Conservation (phyloP, 139 green algal genomes). For the Gonium pectorale region DNA sequence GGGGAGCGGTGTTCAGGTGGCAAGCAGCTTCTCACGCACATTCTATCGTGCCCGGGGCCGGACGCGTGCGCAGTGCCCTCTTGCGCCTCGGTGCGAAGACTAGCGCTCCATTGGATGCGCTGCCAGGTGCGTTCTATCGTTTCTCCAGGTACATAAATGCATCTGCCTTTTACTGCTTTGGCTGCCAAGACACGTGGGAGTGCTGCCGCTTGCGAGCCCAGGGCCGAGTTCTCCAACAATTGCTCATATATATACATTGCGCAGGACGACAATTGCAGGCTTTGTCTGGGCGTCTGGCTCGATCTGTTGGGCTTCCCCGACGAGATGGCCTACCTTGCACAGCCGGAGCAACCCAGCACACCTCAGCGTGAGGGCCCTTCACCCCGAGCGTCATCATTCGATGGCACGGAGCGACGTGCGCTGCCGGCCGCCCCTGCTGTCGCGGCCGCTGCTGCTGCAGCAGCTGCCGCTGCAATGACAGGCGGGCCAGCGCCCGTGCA, state of each 20-base stretch:
- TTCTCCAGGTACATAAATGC: neutral
- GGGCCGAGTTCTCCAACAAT: neutral
- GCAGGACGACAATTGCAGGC: neutral
- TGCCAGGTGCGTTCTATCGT: constrained; percentile 3
- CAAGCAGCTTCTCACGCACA: neutral
- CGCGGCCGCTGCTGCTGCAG: neutral
- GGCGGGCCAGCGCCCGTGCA: too few relatives aligned
- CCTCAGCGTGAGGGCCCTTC: neutral
- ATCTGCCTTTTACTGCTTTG: too few relatives aligned
- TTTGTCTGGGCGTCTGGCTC: constrained; percentile 12
- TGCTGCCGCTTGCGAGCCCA: neutral
- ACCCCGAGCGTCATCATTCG: neutral
- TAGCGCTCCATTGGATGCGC: constrained; percentile 5
- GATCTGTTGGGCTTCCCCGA: constrained; percentile 22
- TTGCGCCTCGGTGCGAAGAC: constrained; percentile 11
- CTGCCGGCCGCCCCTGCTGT: neutral
- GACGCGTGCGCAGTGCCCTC: constrained; percentile 14
- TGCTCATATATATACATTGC: neutral
- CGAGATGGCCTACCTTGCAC: neutral
- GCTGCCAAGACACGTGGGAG: too few relatives aligned
- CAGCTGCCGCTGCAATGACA: too few relatives aligned
- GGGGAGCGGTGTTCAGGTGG: constrained; percentile 5
- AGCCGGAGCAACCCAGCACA: neutral
- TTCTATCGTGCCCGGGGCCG: neutral
- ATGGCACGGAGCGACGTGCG: neutral